Conservation (phyloP, 1,284 basidiomycete genomes). For the Wolfiporia cocos region DNA sequence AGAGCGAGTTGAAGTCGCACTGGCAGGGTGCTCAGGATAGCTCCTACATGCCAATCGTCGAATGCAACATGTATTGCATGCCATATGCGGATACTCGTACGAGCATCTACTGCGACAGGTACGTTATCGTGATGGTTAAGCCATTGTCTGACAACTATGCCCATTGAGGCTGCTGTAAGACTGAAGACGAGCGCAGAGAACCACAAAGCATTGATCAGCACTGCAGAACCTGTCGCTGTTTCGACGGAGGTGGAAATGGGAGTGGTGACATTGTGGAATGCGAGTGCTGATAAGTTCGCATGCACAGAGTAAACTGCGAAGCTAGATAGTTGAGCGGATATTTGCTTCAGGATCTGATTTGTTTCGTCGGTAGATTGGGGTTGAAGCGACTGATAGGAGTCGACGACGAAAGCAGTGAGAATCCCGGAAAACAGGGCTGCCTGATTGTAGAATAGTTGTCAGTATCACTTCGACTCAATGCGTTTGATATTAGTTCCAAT, state of each 20-base stretch:
- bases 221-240: neutral
- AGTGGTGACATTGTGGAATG: no score
- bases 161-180: neutral
- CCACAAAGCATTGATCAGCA: neutral
- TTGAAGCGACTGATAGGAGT: slow-evolving; percentile 15
- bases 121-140: neutral
- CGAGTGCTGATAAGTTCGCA: no score
- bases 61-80: neutral
- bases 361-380: slow-evolving; percentile 10
- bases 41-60: slow-evolving; percentile 3
- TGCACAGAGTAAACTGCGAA: neutral
- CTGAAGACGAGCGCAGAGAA: neutral
- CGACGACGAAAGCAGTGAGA: slow-evolving; percentile 19
- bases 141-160: neutral
- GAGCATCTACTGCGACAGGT: neutral
- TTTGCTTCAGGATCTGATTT: slow-evolving; percentile 6
- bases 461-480: neutral
- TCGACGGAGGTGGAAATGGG: no score
- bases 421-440: slow-evolving; percentile 24
- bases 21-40: slow-evolving; percentile 6
- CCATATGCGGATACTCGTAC: neutral
- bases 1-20: slow-evolving; percentile 3
- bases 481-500: no score
- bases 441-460: slow-evolving; percentile 5
- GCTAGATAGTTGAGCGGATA: neutral